A percentile compares a stretch with the other conserved stretches of the same genome.
phyloP scores from a whole-genome alignment of 2,329 filamentous ascomycete genomes.

The Cryphonectria nitschkei region DNA sequence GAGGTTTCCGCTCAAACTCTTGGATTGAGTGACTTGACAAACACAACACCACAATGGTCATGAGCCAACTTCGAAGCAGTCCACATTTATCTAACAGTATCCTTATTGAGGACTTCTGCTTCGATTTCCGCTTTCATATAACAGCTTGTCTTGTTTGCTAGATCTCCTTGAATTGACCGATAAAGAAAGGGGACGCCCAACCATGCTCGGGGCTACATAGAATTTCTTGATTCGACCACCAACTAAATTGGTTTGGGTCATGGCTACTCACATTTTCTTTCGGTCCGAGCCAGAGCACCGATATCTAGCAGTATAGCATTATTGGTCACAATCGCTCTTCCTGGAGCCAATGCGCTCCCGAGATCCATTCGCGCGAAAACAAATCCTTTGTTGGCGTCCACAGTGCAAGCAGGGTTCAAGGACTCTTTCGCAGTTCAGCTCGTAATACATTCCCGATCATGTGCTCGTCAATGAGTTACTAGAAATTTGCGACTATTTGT shows the following conservation, averaged over 20 bases:
- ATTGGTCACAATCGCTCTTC: not conserved
- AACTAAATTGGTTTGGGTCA: not conserved
- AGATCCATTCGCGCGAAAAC: not conserved
- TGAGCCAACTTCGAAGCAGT: too few relatives aligned
- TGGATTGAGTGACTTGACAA: too few relatives aligned
- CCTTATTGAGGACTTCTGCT: too few relatives aligned
- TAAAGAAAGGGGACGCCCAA: too few relatives aligned
- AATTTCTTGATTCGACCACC: too few relatives aligned
- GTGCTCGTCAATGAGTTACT: not conserved
- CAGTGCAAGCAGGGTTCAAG: not conserved
- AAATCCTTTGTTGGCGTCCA: not conserved
- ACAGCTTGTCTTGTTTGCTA: too few relatives aligned
- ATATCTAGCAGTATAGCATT: not conserved
- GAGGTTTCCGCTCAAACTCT: too few relatives aligned
- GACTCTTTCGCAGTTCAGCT: not conserved
- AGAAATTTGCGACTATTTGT: not conserved
- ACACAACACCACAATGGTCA: too few relatives aligned
- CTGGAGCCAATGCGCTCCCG: not conserved
- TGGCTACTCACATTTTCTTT: not conserved
- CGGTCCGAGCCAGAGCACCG: not conserved
- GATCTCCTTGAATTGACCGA: too few relatives aligned
- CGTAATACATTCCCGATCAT: not conserved
- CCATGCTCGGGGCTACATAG: too few relatives aligned
- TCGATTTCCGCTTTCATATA: too few relatives aligned
- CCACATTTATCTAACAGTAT: too few relatives aligned